A percentile compares a stretch with the other conserved stretches of the same genome.
These are phyloP conservation scores for Oryza nivara DNA, from an alignment of 176 grass and related monocot species.

Conservation along the genomic window DNA sequence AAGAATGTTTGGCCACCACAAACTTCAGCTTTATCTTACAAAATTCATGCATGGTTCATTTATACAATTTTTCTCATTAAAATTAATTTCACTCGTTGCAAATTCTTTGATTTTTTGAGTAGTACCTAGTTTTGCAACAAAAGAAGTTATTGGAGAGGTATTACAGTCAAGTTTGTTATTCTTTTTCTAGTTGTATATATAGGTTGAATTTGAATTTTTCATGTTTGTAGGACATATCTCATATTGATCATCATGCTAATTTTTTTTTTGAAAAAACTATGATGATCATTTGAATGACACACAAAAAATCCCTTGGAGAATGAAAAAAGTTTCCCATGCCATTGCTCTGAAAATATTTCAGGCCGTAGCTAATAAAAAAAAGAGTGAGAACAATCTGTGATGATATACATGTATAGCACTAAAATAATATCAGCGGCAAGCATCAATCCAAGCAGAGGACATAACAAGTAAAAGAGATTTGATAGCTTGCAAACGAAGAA, in stretches of 20 bases:
- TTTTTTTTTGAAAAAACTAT: no score
- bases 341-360: neutral
- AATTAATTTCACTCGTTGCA: neutral
- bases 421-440: neutral
- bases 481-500: constrained; percentile 52
- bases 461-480: constrained; percentile 12
- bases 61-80: neutral
- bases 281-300: no score
- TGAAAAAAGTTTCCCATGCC: no score
- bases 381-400: neutral
- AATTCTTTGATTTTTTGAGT: neutral
- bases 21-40: constrained; percentile 10
- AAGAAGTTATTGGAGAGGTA: neutral
- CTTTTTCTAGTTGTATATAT: no score
- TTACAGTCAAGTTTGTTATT: no score
- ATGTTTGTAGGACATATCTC: no score
- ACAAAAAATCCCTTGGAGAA: no score
- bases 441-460: neutral
- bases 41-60: neutral
- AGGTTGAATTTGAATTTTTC: no score
- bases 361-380: neutral
- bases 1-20: constrained; percentile 30
- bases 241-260: no score
- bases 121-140: neutral
- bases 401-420: neutral